phyloP scores from a whole-genome alignment of 805 yeast species.

The Candida nanaspora region DNA sequence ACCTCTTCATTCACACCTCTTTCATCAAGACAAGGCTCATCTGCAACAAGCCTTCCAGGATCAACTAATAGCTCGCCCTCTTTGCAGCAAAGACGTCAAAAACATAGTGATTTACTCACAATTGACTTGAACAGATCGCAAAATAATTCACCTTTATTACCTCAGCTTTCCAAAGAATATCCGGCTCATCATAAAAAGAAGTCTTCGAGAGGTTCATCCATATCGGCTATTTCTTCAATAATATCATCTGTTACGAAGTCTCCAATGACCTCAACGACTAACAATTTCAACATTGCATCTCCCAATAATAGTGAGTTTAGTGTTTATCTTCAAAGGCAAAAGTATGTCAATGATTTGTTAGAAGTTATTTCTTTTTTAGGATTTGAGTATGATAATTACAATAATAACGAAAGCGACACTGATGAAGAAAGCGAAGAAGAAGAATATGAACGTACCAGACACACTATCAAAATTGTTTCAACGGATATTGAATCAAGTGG shows the following conservation, averaged over 20 bases:
- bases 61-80: background rate
- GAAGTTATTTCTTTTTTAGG: background rate
- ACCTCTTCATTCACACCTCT: background rate
- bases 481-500: background rate
- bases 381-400: background rate
- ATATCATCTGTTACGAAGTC: constrained; percentile 22
- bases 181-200: constrained; percentile 1
- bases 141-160: background rate
- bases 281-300: background rate
- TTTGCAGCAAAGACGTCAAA: constrained; percentile 1
- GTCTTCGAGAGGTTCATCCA: constrained; percentile 27
- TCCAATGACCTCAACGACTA: constrained; percentile 3
- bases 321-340: constrained; percentile 11
- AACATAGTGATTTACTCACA: background rate
- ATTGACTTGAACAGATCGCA: constrained; percentile 2
- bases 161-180: background rate
- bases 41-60: background rate
- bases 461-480: background rate
- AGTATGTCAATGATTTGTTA: constrained; percentile 15
- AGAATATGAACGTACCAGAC: background rate
- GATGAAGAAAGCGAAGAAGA: background rate
- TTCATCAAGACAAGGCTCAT: background rate
- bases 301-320: constrained; percentile 5
- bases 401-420: background rate
- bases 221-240: constrained; percentile 26